Conservation (phyloP, 768 basidiomycete genomes). For the Termitomyces sp. region DNA sequence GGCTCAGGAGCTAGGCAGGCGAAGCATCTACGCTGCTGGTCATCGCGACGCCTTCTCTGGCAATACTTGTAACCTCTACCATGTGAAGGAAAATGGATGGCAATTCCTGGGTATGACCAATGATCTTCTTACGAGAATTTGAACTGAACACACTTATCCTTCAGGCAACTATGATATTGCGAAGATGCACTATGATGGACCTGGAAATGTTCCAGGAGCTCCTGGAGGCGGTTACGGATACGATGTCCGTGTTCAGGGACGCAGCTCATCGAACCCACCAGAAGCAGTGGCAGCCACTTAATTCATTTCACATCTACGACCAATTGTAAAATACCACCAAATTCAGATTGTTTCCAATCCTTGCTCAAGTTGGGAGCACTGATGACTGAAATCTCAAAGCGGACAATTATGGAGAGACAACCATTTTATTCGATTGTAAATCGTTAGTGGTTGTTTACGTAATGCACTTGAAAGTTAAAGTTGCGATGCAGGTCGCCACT, state of each 20-base stretch:
- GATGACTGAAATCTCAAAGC: not conserved
- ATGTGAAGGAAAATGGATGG: slow-evolving; percentile 95
- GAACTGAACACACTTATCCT: slow-evolving; percentile 10
- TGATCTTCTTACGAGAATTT: not conserved
- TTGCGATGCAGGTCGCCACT: not conserved
- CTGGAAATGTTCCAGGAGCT: slow-evolving; percentile 62
- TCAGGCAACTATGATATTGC: slow-evolving; percentile 91
- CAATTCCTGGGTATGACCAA: slow-evolving; percentile 77
- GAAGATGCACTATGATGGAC: slow-evolving; percentile 88
- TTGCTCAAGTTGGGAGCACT: not conserved
- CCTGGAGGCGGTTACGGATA: slow-evolving; percentile 77
- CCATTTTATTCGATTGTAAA: not conserved
- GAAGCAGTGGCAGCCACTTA: slow-evolving; percentile 23
- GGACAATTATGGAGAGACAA: not conserved
- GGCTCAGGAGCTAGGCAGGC: slow-evolving; percentile 88
- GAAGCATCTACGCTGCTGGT: slow-evolving; percentile 95
- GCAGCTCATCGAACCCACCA: slow-evolving; percentile 50
- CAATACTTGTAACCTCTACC: slow-evolving; percentile 94
- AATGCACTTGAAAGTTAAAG: not conserved
- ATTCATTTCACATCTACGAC: slow-evolving; percentile 1
- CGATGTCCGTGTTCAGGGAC: slow-evolving; percentile 62
- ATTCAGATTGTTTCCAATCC: not conserved
- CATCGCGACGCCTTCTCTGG: slow-evolving; percentile 97
- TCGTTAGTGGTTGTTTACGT: not conserved
- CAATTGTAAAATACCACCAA: slow-evolving; percentile 14